These are phyloP conservation scores for Vitellaria paradoxa DNA, from an alignment of 179 eudicot species.

Conservation along the genomic window DNA sequence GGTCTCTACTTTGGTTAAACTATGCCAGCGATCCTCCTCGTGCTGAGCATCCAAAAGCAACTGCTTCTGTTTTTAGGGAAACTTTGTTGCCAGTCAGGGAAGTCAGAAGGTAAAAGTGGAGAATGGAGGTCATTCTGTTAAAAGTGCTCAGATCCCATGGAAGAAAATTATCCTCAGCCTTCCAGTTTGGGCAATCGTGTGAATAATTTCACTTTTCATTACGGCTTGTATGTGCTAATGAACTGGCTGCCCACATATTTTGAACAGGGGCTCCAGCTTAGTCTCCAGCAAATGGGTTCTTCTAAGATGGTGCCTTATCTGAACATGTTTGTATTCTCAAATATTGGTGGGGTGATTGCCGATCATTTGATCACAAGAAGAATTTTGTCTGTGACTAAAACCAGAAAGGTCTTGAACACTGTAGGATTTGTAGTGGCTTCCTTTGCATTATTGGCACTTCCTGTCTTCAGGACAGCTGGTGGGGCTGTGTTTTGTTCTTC, in stretches of 20 bases:
- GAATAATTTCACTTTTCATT: conserved; percentile 91
- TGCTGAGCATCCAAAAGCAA: conserved; percentile 85
- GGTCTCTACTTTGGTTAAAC: conserved; percentile 78
- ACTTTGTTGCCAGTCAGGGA: conserved; percentile 58
- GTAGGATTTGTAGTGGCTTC: conserved; percentile 84
- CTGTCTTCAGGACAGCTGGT: conserved; percentile 61
- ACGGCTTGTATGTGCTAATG: conserved; percentile 89
- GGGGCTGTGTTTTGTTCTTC: conserved; percentile 91
- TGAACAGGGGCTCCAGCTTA: conserved; percentile 77
- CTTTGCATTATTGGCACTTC: conserved; percentile 65
- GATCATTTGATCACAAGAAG: conserved; percentile 74
- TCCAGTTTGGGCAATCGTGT: conserved; percentile 97
- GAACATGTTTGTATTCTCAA: conserved; percentile 81
- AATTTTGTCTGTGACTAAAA: conserved; percentile 60
- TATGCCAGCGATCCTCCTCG: conserved; percentile 84
- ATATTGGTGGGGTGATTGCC: conserved; percentile 43
- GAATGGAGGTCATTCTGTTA: conserved; percentile 43
- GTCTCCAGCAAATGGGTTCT: conserved; percentile 96
- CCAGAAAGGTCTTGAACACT: conserved; percentile 79
- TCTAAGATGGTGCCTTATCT: conserved; percentile 96
- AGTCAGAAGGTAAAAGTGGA: conserved; percentile 48
- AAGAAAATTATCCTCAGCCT: conserved; percentile 61
- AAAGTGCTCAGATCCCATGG: conserved; percentile 74
- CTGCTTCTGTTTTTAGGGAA: conserved; percentile 89
- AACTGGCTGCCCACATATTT: conserved; percentile 97